Percentiles rank a stretch among this genome's conserved stretches.
phyloP scores from a whole-genome alignment of 2,329 filamentous ascomycete species.

The Aurifilum marmelostoma region DNA sequence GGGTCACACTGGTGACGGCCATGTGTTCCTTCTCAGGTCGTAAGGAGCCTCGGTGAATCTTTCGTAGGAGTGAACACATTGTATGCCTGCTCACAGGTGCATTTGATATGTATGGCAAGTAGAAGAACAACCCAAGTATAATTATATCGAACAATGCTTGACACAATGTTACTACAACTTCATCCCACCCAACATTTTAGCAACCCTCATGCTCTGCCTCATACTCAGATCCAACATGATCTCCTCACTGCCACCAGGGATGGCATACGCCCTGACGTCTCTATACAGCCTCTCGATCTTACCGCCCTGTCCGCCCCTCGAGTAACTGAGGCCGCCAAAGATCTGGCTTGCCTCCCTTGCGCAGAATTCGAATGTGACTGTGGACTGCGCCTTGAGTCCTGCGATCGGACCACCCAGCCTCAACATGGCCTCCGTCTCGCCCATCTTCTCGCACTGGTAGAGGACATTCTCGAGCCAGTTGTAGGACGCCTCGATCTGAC shows the following conservation, averaged over 20 bases:
- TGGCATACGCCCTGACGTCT: constrained; percentile 93
- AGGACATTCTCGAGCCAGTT: constrained; percentile 96
- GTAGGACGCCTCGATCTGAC: constrained; percentile 96
- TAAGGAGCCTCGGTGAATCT: background rate
- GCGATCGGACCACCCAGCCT: constrained; percentile 94
- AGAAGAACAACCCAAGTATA: background rate
- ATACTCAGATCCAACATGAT: constrained; percentile 94
- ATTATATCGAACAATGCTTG: background rate
- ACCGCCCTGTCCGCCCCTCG: constrained; percentile 87
- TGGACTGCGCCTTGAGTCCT: constrained; percentile 89
- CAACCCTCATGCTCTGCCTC: constrained; percentile 79
- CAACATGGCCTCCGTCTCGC: constrained; percentile 92
- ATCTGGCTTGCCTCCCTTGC: constrained; percentile 96
- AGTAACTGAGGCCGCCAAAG: constrained; percentile 93
- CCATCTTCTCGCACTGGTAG: constrained; percentile 92
- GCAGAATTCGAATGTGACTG: constrained; percentile 96
- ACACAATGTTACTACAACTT: constrained; percentile 69
- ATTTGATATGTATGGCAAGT: background rate
- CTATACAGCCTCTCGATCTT: constrained; percentile 95
- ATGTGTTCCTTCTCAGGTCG: background rate
- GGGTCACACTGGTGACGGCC: too few species aligned
- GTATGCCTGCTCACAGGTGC: background rate
- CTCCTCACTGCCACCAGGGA: constrained; percentile 86
- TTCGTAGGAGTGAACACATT: background rate
- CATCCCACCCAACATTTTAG: constrained; percentile 84